Evolutionary conservation across 441 rosid genomes (phyloP).

Genomic region (Eutrema salsugineum): DNA sequence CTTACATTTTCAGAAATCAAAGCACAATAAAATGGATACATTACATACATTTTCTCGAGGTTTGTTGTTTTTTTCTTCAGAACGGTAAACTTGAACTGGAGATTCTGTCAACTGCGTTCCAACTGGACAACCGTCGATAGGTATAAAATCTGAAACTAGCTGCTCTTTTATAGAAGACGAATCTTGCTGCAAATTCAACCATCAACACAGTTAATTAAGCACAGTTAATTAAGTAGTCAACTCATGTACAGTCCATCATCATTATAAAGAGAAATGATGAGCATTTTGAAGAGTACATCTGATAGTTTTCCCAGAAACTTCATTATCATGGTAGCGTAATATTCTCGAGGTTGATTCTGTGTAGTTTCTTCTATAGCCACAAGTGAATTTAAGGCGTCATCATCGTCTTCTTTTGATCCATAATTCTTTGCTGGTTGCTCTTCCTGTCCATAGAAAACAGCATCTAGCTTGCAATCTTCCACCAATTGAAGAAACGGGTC

Average conservation of each 20-base stretch:
- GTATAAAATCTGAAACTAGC: slow-evolving; percentile 63
- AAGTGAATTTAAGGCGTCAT: slow-evolving; percentile 55
- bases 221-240: slow-evolving; percentile 20
- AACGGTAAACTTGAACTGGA: slow-evolving; percentile 38
- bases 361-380: slow-evolving; percentile 50
- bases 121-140: slow-evolving; percentile 70
- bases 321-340: slow-evolving; percentile 55
- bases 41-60: slow-evolving; percentile 37
- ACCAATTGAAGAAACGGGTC: slow-evolving; percentile 77
- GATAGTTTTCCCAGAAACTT: slow-evolving; percentile 57
- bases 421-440: slow-evolving; percentile 34
- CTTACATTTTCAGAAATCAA: background rate
- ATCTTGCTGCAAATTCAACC: slow-evolving; percentile 41
- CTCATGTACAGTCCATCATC: slow-evolving; percentile 4
- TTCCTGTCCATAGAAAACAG: slow-evolving; percentile 34
- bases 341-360: slow-evolving; percentile 56
- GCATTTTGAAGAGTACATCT: slow-evolving; percentile 39
- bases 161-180: slow-evolving; percentile 43
- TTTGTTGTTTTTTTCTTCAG: slow-evolving; percentile 30
- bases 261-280: background rate
- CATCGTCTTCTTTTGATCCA: slow-evolving; percentile 81
- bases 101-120: slow-evolving; percentile 57
- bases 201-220: slow-evolving; percentile 24
- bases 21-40: background rate
- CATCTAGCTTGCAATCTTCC: slow-evolving; percentile 73